A percentile compares a stretch with the other conserved stretches of the same genome.
These are phyloP conservation scores for Aspergillus affinis DNA, from an alignment of 495 filamentous ascomycete genomes.

Conservation along the genomic window DNA sequence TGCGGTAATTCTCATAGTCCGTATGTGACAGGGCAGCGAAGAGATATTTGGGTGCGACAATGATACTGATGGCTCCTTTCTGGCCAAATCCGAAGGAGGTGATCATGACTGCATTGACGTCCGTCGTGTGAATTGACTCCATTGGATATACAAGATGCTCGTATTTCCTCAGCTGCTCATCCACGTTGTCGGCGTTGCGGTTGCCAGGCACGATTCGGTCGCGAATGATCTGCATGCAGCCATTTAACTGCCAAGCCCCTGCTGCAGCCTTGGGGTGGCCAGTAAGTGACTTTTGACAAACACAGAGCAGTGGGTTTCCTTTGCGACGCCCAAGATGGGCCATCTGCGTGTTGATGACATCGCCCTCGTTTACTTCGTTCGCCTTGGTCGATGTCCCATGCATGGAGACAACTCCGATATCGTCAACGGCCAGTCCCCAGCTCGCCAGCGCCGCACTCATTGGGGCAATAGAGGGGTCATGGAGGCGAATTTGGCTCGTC, in stretches of 20 bases:
- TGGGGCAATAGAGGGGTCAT: slow-evolving; percentile 86
- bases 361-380: slow-evolving; percentile 99
- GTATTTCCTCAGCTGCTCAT: slow-evolving; percentile 90
- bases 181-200: slow-evolving; percentile 96
- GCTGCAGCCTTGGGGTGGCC: slow-evolving; percentile 99
- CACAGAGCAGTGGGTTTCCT: slow-evolving; percentile 94
- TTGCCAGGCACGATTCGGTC: slow-evolving; percentile 91
- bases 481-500: slow-evolving; percentile 96
- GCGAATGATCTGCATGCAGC: slow-evolving; percentile 90
- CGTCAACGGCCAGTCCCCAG: slow-evolving; percentile 96
- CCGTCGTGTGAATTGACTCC: slow-evolving; percentile 86
- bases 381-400: slow-evolving; percentile 98
- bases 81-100: slow-evolving; percentile 99
- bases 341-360: slow-evolving; percentile 94
- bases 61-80: slow-evolving; percentile 94
- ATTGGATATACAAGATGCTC: slow-evolving; percentile 96
- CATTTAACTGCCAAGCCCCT: slow-evolving; percentile 99
- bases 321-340: slow-evolving; percentile 89
- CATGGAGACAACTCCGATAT: slow-evolving; percentile 92
- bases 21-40: slow-evolving; percentile 70
- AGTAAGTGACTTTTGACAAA: slow-evolving; percentile 99
- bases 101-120: slow-evolving; percentile 93
- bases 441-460: slow-evolving; percentile 91
- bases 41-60: slow-evolving; percentile 91
- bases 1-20: slow-evolving; percentile 49